Evolutionary conservation across 805 yeast species (phyloP).

Genomic region (Ascoidea asiatica): DNA sequence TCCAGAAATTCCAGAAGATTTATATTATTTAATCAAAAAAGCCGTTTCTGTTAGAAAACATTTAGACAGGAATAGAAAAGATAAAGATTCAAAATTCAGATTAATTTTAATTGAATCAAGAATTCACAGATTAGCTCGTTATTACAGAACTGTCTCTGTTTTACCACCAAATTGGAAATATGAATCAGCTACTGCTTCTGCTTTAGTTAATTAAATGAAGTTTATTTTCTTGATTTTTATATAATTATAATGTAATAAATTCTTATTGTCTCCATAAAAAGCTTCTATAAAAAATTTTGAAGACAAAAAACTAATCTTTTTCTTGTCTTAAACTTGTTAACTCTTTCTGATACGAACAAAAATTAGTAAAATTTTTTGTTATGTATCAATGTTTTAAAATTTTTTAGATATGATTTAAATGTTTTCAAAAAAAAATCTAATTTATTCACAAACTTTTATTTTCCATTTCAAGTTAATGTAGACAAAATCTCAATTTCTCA

Average conservation of each 20-base stretch:
- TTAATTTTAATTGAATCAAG: constrained; percentile 99
- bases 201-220: constrained; percentile 82
- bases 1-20: constrained; percentile 99
- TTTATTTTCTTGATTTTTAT: not conserved
- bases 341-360: too few species aligned
- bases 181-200: constrained; percentile 99
- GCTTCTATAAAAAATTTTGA: too few species aligned
- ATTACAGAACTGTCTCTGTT: constrained; percentile 99
- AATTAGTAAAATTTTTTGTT: too few species aligned
- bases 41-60: constrained; percentile 99
- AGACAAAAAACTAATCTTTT: too few species aligned
- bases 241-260: too few species aligned
- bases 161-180: constrained; percentile 99
- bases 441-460: too few species aligned
- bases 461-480: too few species aligned
- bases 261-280: not conserved
- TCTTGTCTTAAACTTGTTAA: too few species aligned
- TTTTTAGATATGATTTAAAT: too few species aligned
- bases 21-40: constrained; percentile 97
- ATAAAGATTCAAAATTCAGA: constrained; percentile 99
- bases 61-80: constrained; percentile 99
- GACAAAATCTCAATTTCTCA: too few species aligned
- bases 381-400: too few species aligned
- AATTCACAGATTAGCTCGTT: constrained; percentile 99
- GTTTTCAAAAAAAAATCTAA: too few species aligned